Percentiles rank a stretch among this genome's conserved stretches.
phyloP scores from a whole-genome alignment of 345 rosid genomes.

The Abelmoschus esculentus region DNA sequence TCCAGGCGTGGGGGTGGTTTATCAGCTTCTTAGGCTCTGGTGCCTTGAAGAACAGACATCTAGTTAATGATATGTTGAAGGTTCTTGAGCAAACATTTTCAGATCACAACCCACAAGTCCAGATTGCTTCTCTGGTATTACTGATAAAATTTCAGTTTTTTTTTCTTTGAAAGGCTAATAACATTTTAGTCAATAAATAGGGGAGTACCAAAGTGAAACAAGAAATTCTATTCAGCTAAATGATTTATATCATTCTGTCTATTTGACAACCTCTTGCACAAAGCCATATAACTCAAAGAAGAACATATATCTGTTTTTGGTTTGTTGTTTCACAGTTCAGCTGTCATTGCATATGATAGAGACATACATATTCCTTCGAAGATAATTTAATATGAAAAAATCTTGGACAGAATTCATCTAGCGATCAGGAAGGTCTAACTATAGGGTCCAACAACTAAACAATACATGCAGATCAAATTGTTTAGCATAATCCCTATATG shows the following conservation, averaged over 20 bases:
- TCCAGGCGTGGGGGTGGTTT: constrained; percentile 62
- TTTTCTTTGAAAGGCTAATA: neutral
- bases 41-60: constrained; percentile 31
- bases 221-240: neutral
- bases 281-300: neutral
- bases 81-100: constrained; percentile 44
- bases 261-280: neutral
- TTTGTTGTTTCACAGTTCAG: neutral
- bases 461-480: neutral
- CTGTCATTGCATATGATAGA: neutral
- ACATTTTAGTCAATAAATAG: neutral
- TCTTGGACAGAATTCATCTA: neutral
- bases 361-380: neutral
- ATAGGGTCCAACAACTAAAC: neutral
- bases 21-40: constrained; percentile 37
- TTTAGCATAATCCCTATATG: neutral
- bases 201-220: neutral
- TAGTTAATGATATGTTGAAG: constrained; percentile 49
- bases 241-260: neutral
- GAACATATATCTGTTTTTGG: neutral
- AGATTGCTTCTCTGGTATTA: constrained; percentile 54
- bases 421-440: neutral
- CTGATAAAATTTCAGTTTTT: neutral
- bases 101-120: constrained; percentile 42
- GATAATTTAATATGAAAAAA: neutral